A percentile compares a stretch with the other conserved stretches of the same genome.
These are phyloP conservation scores for Camelina laxa DNA, from an alignment of 345 rosid species.

Conservation along the genomic window DNA sequence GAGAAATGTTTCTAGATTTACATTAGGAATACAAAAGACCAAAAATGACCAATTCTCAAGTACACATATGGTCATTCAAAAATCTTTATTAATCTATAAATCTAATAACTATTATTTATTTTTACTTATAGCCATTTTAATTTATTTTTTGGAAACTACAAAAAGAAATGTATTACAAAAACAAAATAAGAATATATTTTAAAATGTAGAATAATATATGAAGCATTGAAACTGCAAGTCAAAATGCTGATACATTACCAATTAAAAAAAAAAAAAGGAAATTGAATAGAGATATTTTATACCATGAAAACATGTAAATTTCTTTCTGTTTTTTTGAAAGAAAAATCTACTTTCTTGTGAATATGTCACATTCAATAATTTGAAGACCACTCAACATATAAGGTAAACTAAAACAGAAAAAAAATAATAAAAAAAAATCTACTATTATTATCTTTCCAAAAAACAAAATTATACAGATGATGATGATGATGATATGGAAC, in stretches of 20 bases:
- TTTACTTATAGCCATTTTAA: background rate
- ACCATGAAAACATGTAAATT: background rate
- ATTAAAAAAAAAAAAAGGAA: background rate
- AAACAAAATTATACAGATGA: background rate
- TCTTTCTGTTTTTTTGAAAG: too few relatives aligned
- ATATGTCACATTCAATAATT: slow-evolving; percentile 40
- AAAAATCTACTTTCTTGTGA: slow-evolving; percentile 40
- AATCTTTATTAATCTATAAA: background rate
- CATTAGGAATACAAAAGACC: too few relatives aligned
- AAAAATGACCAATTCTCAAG: background rate
- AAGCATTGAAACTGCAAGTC: slow-evolving; percentile 5
- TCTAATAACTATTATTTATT: background rate
- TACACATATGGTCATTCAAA: background rate
- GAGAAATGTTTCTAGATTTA: too few relatives aligned
- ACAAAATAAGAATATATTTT: background rate
- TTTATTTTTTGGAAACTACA: background rate
- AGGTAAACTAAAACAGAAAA: background rate
- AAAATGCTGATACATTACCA: background rate
- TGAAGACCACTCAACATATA: slow-evolving; percentile 26
- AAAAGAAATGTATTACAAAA: background rate
- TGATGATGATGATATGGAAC: slow-evolving; percentile 39
- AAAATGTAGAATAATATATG: background rate
- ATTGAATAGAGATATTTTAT: background rate
- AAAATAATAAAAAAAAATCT: slow-evolving; percentile 1
- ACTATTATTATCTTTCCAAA: slow-evolving; percentile 12